A percentile compares a stretch with the other conserved stretches of the same genome.
Conservation (phyloP, 441 rosid species). For the Gossypium schwendimanii region DNA sequence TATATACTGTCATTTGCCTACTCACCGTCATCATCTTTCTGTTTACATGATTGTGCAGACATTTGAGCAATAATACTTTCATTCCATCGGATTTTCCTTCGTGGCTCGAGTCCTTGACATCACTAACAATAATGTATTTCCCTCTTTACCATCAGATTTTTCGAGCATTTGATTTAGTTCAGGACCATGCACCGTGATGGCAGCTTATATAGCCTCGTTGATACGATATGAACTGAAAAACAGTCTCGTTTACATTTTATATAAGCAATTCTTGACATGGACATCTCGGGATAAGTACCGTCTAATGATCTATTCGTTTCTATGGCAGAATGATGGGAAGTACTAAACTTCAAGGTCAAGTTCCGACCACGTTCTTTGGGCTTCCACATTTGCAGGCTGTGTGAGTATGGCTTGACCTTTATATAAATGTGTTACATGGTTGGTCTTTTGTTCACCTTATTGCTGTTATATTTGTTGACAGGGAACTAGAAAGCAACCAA, state of each 20-base stretch:
- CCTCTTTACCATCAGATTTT: slow-evolving; percentile 1
- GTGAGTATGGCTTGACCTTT: slow-evolving; percentile 33
- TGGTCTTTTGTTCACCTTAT: neutral
- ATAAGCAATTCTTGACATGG: neutral
- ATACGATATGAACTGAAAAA: no score
- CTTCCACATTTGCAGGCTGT: slow-evolving; percentile 51
- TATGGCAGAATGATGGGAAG: slow-evolving; percentile 54
- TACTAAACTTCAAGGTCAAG: slow-evolving; percentile 36
- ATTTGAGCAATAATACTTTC: slow-evolving; percentile 67
- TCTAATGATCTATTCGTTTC: neutral
- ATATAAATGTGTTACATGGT: neutral
- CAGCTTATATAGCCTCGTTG: no score
- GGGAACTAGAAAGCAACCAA: slow-evolving; percentile 38
- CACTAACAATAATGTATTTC: slow-evolving; percentile 61
- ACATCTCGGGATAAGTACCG: neutral
- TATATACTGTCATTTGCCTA: no score
- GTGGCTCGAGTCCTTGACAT: slow-evolving; percentile 41
- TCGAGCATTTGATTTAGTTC: neutral
- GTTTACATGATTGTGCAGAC: slow-evolving; percentile 36
- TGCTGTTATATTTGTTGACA: slow-evolving; percentile 16
- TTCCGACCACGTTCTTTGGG: slow-evolving; percentile 45
- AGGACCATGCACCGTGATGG: neutral
- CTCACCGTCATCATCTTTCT: neutral
- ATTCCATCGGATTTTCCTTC: slow-evolving; percentile 36
- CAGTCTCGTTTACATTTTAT: no score